These are phyloP conservation scores for Aspergillus flavus DNA, from an alignment of 2,329 filamentous ascomycete genomes.

Conservation along the genomic window DNA sequence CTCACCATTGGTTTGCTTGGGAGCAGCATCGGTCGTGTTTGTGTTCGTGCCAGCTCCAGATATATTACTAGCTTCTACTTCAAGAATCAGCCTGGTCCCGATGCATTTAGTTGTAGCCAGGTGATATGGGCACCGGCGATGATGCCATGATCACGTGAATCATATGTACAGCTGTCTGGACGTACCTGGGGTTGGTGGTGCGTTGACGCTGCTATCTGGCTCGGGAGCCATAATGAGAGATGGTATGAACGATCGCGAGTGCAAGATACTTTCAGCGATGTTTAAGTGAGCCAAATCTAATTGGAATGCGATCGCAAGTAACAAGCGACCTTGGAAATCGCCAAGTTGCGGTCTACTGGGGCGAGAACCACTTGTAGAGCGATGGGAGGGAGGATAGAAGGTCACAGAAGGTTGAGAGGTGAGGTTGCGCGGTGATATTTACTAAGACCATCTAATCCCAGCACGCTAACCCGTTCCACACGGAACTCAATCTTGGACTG, in stretches of 20 bases:
- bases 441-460: constrained; percentile 27
- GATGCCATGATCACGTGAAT: not conserved
- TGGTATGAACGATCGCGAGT: not conserved
- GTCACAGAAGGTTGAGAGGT: constrained; percentile 23
- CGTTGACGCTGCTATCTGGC: constrained; percentile 13
- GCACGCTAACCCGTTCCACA: constrained; percentile 29
- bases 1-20: constrained; percentile 14
- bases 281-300: constrained; percentile 4
- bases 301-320: constrained; percentile 14
- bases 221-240: constrained; percentile 31
- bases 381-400: constrained; percentile 19
- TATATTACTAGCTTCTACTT: constrained; percentile 17
- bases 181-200: constrained; percentile 27
- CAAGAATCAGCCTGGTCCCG: not conserved
- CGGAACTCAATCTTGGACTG: constrained; percentile 25
- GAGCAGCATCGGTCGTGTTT: not conserved
- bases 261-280: constrained; percentile 7
- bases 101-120: not conserved
- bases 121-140: not conserved
- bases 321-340: constrained; percentile 19
- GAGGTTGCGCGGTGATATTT: constrained; percentile 40
- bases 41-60: constrained; percentile 9
- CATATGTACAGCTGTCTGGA: constrained; percentile 6
- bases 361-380: constrained; percentile 7
- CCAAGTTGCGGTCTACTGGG: constrained; percentile 11